Evolutionary conservation across 2,329 filamentous ascomycete species (phyloP), one percentile per base, ranked within the genome.

Genomic region (Exutisphaerella laricina): DNA sequence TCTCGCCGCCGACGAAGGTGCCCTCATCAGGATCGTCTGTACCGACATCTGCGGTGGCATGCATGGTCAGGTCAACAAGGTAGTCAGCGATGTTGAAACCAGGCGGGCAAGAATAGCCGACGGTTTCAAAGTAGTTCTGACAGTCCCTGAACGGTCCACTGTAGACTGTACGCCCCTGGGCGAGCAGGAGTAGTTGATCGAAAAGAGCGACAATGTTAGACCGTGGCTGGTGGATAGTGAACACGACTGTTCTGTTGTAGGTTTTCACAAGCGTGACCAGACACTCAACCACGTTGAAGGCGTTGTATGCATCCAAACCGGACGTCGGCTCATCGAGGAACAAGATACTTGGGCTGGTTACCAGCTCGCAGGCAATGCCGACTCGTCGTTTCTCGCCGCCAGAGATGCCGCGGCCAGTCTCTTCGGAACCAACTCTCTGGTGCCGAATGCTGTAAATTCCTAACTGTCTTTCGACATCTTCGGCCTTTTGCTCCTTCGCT

Each of bases 11-110:
- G 10, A 82, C 77, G 43, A 79, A 75, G 2, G 51, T 40, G 5
- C 44, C 45, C n/a, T 53, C 46, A 2, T 77, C 69, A 36, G 80
- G 78, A 21, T 80, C 73, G 2, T 72, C 66, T 8, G 74, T 68
- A 1, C 74, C 72, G 26, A 67, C 70, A 10, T 74, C 70, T 39
- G 75, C 73, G 45, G 85, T 79, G 17, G 88, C 89, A 63, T 98
- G 92, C 90, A 98, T 97, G 0, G 92, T 97, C 29, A 98, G 74
- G 63, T 98, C 92, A 21, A 98, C 89, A 4, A 98, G 78, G 60
- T 96, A 98, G 64, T 98, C 92, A 3, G 92, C 92, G 65, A 98
- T 97, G 59, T 98, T 98, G 76, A 97, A 98, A 2, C 94, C 94
- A 17, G 89, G 84, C 8, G 92, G 92, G 60, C 94, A 98, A 36